phyloP scores from a whole-genome alignment of 116 monocot genomes.

The Papilionanthe hybrid region DNA sequence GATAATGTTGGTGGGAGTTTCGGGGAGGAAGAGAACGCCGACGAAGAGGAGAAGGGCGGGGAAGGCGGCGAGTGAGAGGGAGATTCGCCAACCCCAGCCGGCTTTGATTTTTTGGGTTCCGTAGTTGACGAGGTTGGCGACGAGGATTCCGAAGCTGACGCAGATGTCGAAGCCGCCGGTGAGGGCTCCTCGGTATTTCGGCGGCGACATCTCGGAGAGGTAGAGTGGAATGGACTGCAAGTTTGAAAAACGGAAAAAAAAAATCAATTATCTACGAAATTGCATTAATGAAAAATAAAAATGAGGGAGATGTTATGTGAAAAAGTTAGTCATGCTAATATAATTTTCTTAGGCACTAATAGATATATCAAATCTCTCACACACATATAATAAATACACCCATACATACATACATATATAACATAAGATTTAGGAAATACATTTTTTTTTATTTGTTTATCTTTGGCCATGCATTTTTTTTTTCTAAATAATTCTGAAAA shows the following conservation, averaged over 20 bases:
- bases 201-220: slow-evolving; percentile 25
- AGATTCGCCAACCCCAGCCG: slow-evolving; percentile 24
- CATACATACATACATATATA: no score
- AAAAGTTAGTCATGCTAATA: no score
- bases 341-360: no score
- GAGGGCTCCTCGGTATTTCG: slow-evolving; percentile 10
- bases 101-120: slow-evolving; percentile 15
- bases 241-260: no score
- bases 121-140: slow-evolving; percentile 25
- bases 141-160: slow-evolving; percentile 16
- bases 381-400: no score
- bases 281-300: background rate
- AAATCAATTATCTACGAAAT: background rate
- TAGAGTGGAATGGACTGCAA: slow-evolving; percentile 26
- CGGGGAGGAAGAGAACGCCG: slow-evolving; percentile 26
- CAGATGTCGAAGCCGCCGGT: slow-evolving; percentile 8
- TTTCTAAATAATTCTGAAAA: no score
- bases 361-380: no score
- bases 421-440: no score
- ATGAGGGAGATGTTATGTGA: no score
- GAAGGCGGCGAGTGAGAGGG: slow-evolving; percentile 15
- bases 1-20: slow-evolving; percentile 30
- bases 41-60: slow-evolving; percentile 19
- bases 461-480: no score
- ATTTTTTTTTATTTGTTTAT: no score